Base-by-base conservation (phyloP, 2,329 filamentous ascomycete genomes). In the Colletotrichum simmondsii region DNA sequence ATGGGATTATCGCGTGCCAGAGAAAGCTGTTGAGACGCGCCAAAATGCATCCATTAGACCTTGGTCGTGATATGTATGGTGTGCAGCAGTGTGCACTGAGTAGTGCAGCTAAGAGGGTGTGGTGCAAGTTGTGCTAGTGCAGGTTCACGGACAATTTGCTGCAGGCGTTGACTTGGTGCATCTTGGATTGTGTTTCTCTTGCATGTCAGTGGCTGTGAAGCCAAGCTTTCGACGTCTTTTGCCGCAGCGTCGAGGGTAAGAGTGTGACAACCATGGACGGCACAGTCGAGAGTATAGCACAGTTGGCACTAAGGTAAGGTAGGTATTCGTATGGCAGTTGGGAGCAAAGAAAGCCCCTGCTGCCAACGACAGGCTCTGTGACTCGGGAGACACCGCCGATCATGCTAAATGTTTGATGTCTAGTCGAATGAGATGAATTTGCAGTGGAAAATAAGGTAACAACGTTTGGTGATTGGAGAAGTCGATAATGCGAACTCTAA, bases 131-230 rank as follows among this genome's bases (percentile, higher is more conserved):
- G 65, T 64, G 53, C 65, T 69, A 72, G 70, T 56, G 59, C 53
- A 69, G 65, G 59, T 69, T 53, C 65, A 64, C 69, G 70, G 70
- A 65, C 59, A 64, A 54, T 72, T 72, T 72, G 46, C 68, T 71
- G 68, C 68, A 71, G 63, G 57, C 63, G 56, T 26, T 26, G 63
- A 67, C 60, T 62, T 19, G 63, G 46, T 71, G 63, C 57, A 67
- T 67, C 32, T 49, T 56, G 63, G 11, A 30, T 54, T 52, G 19
- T 49, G 56, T n/a, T 59, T 57, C 63, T 22, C 53, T 56, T 22
- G 61, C 54, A 35, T 56, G 35, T 71, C 61, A 65, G 61, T 65
- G 67, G 61, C 54, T 53, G 52, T 24, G 12, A 16, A n/a, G 28
- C 35, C 52, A 28, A 62, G 37, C 59, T 22, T 35, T 11, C 3